A percentile compares a stretch with the other conserved stretches of the same genome.
Evolutionary conservation across 257 asterid species (phyloP).

Genomic region (Nicotiana sylvestris): DNA sequence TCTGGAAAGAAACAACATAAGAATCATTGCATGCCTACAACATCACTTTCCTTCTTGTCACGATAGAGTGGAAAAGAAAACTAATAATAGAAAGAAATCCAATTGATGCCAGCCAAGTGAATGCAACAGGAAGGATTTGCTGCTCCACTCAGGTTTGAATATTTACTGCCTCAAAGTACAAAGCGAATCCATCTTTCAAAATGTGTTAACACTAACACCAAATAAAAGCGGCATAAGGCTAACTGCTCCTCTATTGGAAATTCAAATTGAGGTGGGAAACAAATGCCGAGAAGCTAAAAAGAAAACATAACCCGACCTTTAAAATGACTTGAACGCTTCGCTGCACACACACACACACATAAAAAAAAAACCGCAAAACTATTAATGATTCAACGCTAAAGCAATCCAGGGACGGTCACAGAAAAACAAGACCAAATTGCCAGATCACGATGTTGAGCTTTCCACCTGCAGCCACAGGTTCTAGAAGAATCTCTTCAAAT

Average conservation of each 20-base stretch:
- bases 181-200: neutral
- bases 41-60: neutral
- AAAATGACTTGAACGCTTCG: neutral
- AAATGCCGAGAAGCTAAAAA: neutral
- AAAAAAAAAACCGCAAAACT: no score
- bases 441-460: neutral
- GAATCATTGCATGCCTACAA: neutral
- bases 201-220: neutral
- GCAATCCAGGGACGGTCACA: neutral
- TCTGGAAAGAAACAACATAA: slow-evolving; percentile 39
- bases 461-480: neutral
- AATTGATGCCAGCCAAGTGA: neutral
- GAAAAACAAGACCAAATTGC: neutral
- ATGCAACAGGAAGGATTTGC: slow-evolving; percentile 3
- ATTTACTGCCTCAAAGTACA: neutral
- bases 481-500: neutral
- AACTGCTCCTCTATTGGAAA: neutral
- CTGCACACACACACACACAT: neutral
- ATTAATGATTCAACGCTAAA: neutral
- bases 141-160: neutral
- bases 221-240: neutral
- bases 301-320: neutral
- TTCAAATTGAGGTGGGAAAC: neutral
- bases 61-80: neutral
- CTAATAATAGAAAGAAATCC: neutral